Conservation (phyloP, 2,329 filamentous ascomycete species). For the Fusarium phyllophilum region DNA sequence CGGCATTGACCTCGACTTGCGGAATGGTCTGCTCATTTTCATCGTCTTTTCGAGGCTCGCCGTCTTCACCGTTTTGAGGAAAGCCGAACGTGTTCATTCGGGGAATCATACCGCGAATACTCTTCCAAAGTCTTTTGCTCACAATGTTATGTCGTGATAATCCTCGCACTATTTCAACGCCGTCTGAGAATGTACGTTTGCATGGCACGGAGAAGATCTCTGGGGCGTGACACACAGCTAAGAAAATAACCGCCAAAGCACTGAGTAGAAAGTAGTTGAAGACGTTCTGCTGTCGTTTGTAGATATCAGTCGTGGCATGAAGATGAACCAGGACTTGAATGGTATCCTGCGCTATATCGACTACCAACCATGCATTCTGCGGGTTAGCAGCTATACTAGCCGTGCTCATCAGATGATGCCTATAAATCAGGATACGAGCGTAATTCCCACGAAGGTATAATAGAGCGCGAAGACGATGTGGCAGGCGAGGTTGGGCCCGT, state of each 20-base stretch:
- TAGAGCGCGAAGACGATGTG: slow-evolving; percentile 55
- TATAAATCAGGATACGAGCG: slow-evolving; percentile 56
- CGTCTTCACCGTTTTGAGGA: slow-evolving; percentile 17
- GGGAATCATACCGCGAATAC: slow-evolving; percentile 48
- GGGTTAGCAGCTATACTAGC: slow-evolving; percentile 50
- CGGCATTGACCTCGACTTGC: not conserved
- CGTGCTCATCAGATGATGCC: slow-evolving; percentile 53
- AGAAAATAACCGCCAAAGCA: slow-evolving; percentile 44
- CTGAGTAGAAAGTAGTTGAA: slow-evolving; percentile 47
- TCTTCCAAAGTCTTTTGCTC: slow-evolving; percentile 50
- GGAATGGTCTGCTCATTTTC: not conserved
- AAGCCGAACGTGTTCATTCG: slow-evolving; percentile 45
- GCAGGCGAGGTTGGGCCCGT: slow-evolving; percentile 47
- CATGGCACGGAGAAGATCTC: slow-evolving; percentile 52
- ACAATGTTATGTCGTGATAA: slow-evolving; percentile 48
- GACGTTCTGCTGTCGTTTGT: slow-evolving; percentile 42
- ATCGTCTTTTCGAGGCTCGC: not conserved
- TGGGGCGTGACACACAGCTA: slow-evolving; percentile 57
- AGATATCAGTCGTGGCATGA: slow-evolving; percentile 43
- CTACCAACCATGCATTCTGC: slow-evolving; percentile 51
- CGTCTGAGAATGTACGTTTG: slow-evolving; percentile 47
- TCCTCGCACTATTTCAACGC: slow-evolving; percentile 46
- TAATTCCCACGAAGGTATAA: slow-evolving; percentile 59
- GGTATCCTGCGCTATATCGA: slow-evolving; percentile 46
- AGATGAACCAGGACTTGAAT: slow-evolving; percentile 45